Conservation (phyloP, 1,284 basidiomycete genomes). For the Ustilago vetiveriae region DNA sequence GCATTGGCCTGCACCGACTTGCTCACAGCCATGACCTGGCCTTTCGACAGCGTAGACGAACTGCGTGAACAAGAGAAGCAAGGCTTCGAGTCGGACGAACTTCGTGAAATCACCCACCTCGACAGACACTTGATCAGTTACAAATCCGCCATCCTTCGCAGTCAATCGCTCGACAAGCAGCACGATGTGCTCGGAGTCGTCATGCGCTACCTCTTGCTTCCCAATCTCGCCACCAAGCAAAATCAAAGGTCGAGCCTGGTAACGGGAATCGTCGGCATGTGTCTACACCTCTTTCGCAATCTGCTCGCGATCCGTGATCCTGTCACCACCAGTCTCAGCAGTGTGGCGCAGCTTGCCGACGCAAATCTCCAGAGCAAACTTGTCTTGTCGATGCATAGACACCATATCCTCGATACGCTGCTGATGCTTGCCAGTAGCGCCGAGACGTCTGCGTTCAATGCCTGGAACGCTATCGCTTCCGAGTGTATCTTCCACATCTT, state of each 20-base stretch:
- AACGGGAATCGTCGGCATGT: slow-evolving; percentile 62
- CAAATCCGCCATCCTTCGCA: slow-evolving; percentile 62
- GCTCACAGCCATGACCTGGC: slow-evolving; percentile 66
- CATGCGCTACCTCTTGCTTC: slow-evolving; percentile 60
- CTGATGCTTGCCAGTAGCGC: slow-evolving; percentile 64
- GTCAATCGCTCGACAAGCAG: slow-evolving; percentile 38
- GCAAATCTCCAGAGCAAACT: slow-evolving; percentile 62
- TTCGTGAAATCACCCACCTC: slow-evolving; percentile 49
- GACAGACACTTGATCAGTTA: slow-evolving; percentile 58
- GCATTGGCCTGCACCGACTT: slow-evolving; percentile 65
- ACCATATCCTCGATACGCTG: slow-evolving; percentile 60
- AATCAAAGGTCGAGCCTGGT: slow-evolving; percentile 57
- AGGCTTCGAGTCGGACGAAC: slow-evolving; percentile 50
- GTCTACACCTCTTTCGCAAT: slow-evolving; percentile 65
- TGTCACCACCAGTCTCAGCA: slow-evolving; percentile 49
- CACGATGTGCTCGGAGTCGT: slow-evolving; percentile 56
- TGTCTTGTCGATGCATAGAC: slow-evolving; percentile 53
- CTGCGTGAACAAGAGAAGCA: slow-evolving; percentile 55
- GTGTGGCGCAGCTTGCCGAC: slow-evolving; percentile 51
- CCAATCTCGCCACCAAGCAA: slow-evolving; percentile 60
- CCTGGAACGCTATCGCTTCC: slow-evolving; percentile 58
- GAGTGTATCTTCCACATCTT: slow-evolving; percentile 66
- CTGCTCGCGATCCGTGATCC: slow-evolving; percentile 65
- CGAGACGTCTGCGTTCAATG: slow-evolving; percentile 56
- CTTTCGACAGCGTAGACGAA: slow-evolving; percentile 61